Conservation (phyloP, 306 rosid genomes). For the Quercus variabilis region DNA sequence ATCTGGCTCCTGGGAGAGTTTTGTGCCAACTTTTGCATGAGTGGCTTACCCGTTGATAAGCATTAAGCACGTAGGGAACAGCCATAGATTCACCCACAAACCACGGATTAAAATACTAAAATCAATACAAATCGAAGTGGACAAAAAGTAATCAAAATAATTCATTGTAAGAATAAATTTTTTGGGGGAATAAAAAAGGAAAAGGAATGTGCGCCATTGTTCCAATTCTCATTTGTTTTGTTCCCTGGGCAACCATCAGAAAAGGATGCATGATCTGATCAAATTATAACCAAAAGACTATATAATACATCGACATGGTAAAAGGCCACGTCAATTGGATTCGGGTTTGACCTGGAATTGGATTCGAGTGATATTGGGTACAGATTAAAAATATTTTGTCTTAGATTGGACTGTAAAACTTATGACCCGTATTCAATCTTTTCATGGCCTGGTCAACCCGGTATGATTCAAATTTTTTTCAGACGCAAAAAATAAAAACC, state of each 20-base stretch:
- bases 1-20: not conserved
- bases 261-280: not conserved
- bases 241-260: not conserved
- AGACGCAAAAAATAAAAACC: too few species aligned
- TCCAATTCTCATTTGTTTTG: not conserved
- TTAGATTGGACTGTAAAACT: too few species aligned
- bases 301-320: too few species aligned
- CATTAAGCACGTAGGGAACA: not conserved
- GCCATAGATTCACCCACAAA: not conserved
- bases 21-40: not conserved
- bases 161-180: not conserved
- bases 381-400: too few species aligned
- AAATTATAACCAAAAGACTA: too few species aligned
- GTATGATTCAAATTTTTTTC: too few species aligned
- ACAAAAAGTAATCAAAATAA: not conserved
- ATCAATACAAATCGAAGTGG: not conserved
- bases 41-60: not conserved
- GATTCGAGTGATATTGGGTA: too few species aligned
- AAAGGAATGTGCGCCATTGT: not conserved
- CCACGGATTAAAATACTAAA: not conserved
- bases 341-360: too few species aligned
- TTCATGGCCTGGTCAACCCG: too few species aligned
- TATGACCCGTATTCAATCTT: too few species aligned
- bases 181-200: not conserved
- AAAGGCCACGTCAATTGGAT: too few species aligned